phyloP scores from a whole-genome alignment of 2,329 filamentous ascomycete species.

The Aspergillus chevalieri region DNA sequence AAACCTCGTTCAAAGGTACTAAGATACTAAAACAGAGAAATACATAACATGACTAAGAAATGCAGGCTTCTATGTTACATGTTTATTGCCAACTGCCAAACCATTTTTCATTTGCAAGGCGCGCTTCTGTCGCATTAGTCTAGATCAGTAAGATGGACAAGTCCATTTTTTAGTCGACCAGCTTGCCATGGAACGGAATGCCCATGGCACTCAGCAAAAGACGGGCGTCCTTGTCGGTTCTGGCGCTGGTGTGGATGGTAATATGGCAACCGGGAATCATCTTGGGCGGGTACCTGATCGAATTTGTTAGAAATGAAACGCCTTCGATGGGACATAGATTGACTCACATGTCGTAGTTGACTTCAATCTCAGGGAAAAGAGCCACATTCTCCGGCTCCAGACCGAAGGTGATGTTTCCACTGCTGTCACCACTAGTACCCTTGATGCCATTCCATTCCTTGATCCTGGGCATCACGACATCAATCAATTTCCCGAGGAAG shows the following conservation, averaged over 20 bases:
- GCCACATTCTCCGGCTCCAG: constrained; percentile 68
- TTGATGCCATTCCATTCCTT: constrained; percentile 90
- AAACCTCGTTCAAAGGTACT: not conserved
- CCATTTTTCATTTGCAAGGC: not conserved
- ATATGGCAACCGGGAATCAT: constrained; percentile 84
- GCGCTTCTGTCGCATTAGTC: no score
- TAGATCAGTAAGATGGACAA: not conserved
- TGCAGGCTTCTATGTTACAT: constrained; percentile 9
- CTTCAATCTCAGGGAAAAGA: constrained; percentile 87
- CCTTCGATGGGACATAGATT: not conserved
- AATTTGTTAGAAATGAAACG: constrained; percentile 4
- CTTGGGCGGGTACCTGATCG: constrained; percentile 54
- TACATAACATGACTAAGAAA: constrained; percentile 10
- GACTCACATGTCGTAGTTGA: constrained; percentile 83
- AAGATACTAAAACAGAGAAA: constrained; percentile 10
- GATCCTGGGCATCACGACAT: constrained; percentile 86
- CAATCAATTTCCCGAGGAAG: constrained; percentile 83
- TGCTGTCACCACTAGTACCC: constrained; percentile 72
- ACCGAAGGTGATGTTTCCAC: constrained; percentile 81
- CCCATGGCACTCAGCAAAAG: constrained; percentile 67
- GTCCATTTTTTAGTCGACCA: constrained; percentile 42
- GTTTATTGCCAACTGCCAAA: constrained; percentile 3
- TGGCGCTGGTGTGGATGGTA: constrained; percentile 76
- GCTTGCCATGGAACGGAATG: constrained; percentile 75
- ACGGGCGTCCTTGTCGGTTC: constrained; percentile 75